phyloP scores from a whole-genome alignment of 2,329 filamentous ascomycete species.

The Dryadomyces quercus-mongolicae region DNA sequence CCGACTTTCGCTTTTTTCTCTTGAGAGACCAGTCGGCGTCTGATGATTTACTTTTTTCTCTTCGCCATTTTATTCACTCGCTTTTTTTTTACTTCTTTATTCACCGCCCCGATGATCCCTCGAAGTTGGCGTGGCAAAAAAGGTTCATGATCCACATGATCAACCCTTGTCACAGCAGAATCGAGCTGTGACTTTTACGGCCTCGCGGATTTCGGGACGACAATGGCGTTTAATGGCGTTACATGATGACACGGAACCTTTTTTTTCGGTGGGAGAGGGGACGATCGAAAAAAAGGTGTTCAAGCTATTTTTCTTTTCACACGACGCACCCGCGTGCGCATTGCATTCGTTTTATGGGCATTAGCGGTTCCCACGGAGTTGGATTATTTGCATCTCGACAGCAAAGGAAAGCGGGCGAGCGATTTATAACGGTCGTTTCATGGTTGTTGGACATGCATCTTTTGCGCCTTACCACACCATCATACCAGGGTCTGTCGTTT shows the following conservation, averaged over 20 bases:
- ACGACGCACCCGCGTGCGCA: slow-evolving; percentile 4
- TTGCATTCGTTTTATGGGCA: slow-evolving; percentile 11
- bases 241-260: not conserved
- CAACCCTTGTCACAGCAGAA: not conserved
- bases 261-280: not conserved
- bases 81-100: not conserved
- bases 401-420: slow-evolving; percentile 3
- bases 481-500: slow-evolving; percentile 1
- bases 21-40: not conserved
- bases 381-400: slow-evolving; percentile 4
- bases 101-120: not conserved
- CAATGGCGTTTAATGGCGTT: not conserved
- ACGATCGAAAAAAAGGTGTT: not conserved
- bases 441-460: not conserved
- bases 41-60: not conserved
- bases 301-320: not conserved
- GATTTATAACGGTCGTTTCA: slow-evolving; percentile 6
- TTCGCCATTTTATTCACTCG: not conserved
- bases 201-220: not conserved
- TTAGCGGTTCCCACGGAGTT: slow-evolving; percentile 6
- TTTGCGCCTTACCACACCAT: not conserved
- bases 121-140: not conserved
- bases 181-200: not conserved
- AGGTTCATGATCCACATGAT: not conserved
- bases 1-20: not conserved